Evolutionary conservation across 257 asterid genomes (phyloP).

Genomic region (Thymus mandschuricus): DNA sequence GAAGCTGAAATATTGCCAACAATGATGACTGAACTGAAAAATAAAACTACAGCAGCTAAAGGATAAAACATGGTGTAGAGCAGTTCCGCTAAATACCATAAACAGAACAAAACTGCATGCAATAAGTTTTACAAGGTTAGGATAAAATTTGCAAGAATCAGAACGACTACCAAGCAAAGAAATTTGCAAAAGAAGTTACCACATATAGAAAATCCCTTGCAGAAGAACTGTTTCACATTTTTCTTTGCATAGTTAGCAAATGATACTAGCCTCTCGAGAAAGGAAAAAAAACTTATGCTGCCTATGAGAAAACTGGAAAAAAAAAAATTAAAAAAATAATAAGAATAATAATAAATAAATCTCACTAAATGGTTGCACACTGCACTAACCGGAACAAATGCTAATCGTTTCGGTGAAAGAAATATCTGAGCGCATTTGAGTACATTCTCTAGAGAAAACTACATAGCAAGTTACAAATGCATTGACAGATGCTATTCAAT

Average conservation of each 20-base stretch:
- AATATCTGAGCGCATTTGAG: neutral
- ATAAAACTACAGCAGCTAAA: constrained; percentile 3
- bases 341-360: too few species aligned
- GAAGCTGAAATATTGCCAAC: neutral
- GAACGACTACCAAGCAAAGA: neutral
- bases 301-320: neutral
- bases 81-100: neutral
- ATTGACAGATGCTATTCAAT: neutral
- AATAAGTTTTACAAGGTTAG: neutral
- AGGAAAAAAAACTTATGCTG: neutral
- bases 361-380: neutral
- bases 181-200: neutral
- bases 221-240: neutral
- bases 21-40: neutral
- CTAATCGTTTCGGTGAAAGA: neutral
- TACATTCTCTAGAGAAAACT: neutral
- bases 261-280: neutral
- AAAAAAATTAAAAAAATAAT: too few species aligned
- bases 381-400: neutral
- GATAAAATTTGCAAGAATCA: neutral
- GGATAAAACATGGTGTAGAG: neutral
- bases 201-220: constrained; percentile 2
- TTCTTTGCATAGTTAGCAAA: neutral
- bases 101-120: neutral
- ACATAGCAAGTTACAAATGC: neutral